These are phyloP conservation scores for Canavalia ensiformis DNA, from an alignment of 306 rosid genomes.

Conservation along the genomic window DNA sequence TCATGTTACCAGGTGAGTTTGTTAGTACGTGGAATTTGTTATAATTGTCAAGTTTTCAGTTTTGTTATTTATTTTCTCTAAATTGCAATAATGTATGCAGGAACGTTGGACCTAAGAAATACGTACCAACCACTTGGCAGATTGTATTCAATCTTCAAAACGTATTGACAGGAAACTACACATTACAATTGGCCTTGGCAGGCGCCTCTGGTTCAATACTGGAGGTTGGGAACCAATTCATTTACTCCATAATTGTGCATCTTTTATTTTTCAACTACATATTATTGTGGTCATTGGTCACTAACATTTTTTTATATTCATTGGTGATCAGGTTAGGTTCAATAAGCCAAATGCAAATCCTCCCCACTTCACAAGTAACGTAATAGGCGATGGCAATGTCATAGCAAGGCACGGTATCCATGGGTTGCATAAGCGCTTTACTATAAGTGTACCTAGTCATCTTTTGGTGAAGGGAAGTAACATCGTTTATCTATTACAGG, in stretches of 20 bases:
- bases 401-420: constrained; percentile 90
- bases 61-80: background rate
- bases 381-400: constrained; percentile 70
- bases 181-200: constrained; percentile 80
- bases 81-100: constrained; percentile 46
- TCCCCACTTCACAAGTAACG: constrained; percentile 53
- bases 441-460: constrained; percentile 48
- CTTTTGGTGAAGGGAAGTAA: constrained; percentile 60
- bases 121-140: constrained; percentile 74
- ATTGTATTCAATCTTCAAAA: constrained; percentile 57
- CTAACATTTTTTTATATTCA: background rate
- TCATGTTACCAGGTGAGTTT: constrained; percentile 59
- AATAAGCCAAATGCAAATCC: constrained; percentile 33
- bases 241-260: background rate
- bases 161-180: constrained; percentile 54
- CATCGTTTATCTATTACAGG: constrained; percentile 65
- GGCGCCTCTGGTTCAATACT: constrained; percentile 34
- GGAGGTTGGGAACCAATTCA: background rate
- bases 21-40: background rate
- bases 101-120: constrained; percentile 39
- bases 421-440: constrained; percentile 66
- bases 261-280: no score
- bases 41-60: background rate
- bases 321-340: constrained; percentile 64
- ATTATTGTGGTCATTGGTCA: background rate